These are phyloP conservation scores for Penicillium sp. DNA, from an alignment of 2,329 filamentous ascomycete genomes.

Conservation along the genomic window DNA sequence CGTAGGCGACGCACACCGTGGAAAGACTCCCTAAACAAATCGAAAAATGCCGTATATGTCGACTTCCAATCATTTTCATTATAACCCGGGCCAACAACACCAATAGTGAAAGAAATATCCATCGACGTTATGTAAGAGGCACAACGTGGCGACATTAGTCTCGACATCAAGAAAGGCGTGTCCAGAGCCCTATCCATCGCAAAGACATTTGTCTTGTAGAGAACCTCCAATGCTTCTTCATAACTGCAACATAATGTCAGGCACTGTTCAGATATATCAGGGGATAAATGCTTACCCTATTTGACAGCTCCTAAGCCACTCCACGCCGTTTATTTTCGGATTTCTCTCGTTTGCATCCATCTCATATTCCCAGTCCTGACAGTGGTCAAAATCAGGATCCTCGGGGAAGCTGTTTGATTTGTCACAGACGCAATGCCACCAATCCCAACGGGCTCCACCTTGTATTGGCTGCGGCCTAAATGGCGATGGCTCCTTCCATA, in stretches of 20 bases:
- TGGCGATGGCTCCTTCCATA: slow-evolving; percentile 3
- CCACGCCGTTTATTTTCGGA: not conserved
- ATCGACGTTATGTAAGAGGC: not conserved
- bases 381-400: not conserved
- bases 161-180: not conserved
- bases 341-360: not conserved
- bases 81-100: not conserved
- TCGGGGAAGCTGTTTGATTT: not conserved
- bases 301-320: not conserved
- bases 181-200: not conserved
- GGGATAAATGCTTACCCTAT: not conserved
- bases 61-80: not conserved
- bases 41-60: not conserved
- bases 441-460: not conserved
- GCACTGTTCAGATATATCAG: not conserved
- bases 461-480: slow-evolving; percentile 2
- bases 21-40: not conserved
- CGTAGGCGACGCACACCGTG: not conserved
- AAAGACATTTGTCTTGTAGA: not conserved
- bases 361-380: not conserved
- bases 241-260: not conserved
- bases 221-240: not conserved
- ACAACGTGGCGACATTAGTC: not conserved
- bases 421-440: slow-evolving; percentile 4
- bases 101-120: not conserved